Conservation (phyloP, 768 basidiomycete species). For the Polyporus arcularius region DNA sequence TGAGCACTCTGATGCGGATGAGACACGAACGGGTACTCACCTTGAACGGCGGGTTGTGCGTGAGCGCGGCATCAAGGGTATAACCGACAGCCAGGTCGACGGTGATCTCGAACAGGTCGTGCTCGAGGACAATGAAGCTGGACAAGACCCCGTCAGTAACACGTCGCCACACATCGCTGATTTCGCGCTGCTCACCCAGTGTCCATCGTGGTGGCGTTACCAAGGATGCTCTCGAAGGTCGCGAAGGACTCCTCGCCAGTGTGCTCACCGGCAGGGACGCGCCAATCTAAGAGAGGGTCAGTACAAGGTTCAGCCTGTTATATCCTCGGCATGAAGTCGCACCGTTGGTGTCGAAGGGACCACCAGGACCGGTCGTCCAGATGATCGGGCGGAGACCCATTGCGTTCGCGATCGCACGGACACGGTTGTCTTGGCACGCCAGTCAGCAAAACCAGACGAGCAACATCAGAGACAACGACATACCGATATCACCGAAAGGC, state of each 20-base stretch:
- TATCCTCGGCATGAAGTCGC: slow-evolving; percentile 9
- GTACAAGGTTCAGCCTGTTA: slow-evolving; percentile 12
- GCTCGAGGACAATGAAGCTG: slow-evolving; percentile 87
- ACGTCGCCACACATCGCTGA: too few species aligned
- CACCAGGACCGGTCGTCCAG: slow-evolving; percentile 70
- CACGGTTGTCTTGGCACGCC: slow-evolving; percentile 70
- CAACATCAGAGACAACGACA: not conserved
- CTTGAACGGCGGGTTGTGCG: slow-evolving; percentile 61
- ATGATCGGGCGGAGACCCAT: slow-evolving; percentile 93
- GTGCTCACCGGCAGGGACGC: slow-evolving; percentile 75
- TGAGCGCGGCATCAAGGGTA: slow-evolving; percentile 75
- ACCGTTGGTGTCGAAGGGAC: slow-evolving; percentile 76
- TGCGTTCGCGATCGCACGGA: slow-evolving; percentile 84
- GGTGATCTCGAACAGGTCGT: slow-evolving; percentile 82
- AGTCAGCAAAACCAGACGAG: slow-evolving; percentile 1
- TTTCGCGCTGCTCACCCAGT: slow-evolving; percentile 49
- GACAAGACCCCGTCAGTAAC: not conserved
- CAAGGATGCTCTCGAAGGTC: slow-evolving; percentile 75
- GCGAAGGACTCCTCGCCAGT: slow-evolving; percentile 64
- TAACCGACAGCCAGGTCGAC: slow-evolving; percentile 91
- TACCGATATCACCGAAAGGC: slow-evolving; percentile 80
- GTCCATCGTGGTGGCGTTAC: slow-evolving; percentile 58
- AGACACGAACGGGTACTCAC: slow-evolving; percentile 38
- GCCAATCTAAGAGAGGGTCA: slow-evolving; percentile 63
- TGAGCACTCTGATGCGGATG: not conserved